Evolutionary conservation across 768 basidiomycete species (phyloP), one percentile per base, ranked within the genome.

Genomic region (Kwoniella mangroviensis): DNA sequence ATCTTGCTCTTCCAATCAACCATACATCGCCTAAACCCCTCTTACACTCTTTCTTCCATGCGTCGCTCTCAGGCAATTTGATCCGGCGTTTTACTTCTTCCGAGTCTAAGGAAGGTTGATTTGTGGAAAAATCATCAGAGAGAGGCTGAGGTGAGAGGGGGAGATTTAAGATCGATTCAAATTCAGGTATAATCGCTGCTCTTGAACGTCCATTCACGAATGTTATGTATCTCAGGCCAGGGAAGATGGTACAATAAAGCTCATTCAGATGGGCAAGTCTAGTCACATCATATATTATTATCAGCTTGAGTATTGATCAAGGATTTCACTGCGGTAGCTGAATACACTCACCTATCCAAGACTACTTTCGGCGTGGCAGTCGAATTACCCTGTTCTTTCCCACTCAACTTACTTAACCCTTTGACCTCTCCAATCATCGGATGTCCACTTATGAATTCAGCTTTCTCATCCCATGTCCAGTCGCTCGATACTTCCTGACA

Each of bases 151-250:
- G 75, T 11, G 78, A 69, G 22, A 57, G 5, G 0, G 69, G 55
- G 4, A 76, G 78, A 4, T 84, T 86, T 42, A 95, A 84, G 63
- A 85, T 85, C 67, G 85, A 86, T 82, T 94, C 92, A 87, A 97
- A 90, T 84, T 94, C 92, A 73, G 88, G 86, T 49, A 88, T 89
- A 74, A 97, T 90, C 56, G 82, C 86, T 42, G 86, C 87, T 49
- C 93, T 86, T 70, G 88, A 87, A 68, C 94, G 87, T 42, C 92
- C 92, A 77, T 94, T 93, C 51, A 96, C 94, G 78, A 94, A 97
- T 5, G 93, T 94, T 84, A 97, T 92, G 79, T 93, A 96, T 21
- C 91, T 87, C 72, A 97, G 80, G 3, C 90, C 89, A 0, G 90
- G 89, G 77, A 90, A 96, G 63, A 84, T 84, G 34, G 79, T 84